Conservation (phyloP, 352 stramenopile genomes). For the Phytophthora litchii region DNA sequence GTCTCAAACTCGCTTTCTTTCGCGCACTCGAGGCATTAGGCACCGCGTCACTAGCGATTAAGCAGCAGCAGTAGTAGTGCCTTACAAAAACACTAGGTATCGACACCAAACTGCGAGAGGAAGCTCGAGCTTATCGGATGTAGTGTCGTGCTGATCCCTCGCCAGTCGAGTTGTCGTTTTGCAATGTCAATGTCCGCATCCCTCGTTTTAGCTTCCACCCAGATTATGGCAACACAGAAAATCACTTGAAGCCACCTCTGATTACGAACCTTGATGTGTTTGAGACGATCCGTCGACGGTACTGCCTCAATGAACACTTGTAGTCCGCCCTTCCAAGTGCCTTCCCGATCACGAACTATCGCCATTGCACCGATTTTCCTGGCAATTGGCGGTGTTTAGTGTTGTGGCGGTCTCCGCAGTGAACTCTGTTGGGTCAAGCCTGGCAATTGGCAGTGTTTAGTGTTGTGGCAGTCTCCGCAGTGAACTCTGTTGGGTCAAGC, state of each 20-base stretch:
- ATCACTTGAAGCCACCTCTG: background rate
- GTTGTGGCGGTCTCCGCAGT: no score
- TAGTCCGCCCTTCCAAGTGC: background rate
- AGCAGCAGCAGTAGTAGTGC: background rate
- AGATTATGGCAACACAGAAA: background rate
- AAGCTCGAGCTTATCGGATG: no score
- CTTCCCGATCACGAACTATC: no score
- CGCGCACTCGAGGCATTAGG: background rate
- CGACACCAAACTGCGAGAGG: no score
- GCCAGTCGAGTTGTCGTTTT: conserved; percentile 1
- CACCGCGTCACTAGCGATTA: background rate
- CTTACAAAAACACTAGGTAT: no score
- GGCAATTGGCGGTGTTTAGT: background rate
- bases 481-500: no score
- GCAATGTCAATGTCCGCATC: background rate
- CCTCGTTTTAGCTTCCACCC: background rate
- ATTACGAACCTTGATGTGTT: background rate
- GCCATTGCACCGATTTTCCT: no score
- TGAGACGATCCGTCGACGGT: conserved; percentile 1
- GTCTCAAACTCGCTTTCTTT: conserved; percentile 4
- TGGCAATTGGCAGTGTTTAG: background rate
- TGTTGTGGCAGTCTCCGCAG: no score
- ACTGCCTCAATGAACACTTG: background rate
- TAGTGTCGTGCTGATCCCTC: background rate
- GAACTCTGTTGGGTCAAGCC: no score